phyloP scores from a whole-genome alignment of 163 green algal genomes.

The Trebouxia gelatinosa region DNA sequence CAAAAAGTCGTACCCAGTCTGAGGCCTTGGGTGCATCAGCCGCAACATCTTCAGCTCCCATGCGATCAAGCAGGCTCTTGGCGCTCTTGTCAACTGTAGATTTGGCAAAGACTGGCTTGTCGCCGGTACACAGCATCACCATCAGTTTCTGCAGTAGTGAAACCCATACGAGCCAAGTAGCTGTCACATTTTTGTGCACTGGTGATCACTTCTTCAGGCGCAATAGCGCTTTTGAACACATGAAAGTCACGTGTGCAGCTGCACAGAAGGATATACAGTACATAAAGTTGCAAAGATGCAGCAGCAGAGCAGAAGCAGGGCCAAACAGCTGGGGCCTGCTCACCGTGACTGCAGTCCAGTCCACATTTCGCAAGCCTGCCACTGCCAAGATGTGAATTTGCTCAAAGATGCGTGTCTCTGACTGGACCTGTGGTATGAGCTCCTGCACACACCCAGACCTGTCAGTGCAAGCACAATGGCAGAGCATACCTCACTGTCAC shows the following conservation, averaged over 20 bases:
- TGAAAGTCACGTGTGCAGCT: neutral
- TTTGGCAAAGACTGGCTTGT: constrained; percentile 12
- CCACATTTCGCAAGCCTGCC: neutral
- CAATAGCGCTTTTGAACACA: neutral
- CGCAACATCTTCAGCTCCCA: constrained; percentile 31
- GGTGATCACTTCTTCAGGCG: neutral
- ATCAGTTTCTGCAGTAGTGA: constrained; percentile 15
- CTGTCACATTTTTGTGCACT: neutral
- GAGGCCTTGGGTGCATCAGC: constrained; percentile 55
- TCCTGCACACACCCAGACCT: neutral
- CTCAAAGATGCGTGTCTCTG: constrained; percentile 6
- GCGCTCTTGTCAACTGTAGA: constrained; percentile 29
- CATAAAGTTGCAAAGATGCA: neutral
- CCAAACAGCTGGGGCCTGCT: neutral
- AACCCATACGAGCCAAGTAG: neutral
- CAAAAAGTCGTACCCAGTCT: constrained; percentile 6
- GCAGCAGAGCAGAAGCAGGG: neutral
- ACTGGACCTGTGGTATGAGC: neutral
- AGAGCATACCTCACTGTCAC: neutral
- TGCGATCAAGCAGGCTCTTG: constrained; percentile 41
- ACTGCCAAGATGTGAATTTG: constrained; percentile 10
- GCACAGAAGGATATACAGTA: neutral
- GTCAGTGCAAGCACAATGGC: neutral
- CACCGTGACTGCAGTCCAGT: neutral
- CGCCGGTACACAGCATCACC: constrained; percentile 5